phyloP scores from a whole-genome alignment of 805 yeast genomes.

The Wickerhamomyces bovis region DNA sequence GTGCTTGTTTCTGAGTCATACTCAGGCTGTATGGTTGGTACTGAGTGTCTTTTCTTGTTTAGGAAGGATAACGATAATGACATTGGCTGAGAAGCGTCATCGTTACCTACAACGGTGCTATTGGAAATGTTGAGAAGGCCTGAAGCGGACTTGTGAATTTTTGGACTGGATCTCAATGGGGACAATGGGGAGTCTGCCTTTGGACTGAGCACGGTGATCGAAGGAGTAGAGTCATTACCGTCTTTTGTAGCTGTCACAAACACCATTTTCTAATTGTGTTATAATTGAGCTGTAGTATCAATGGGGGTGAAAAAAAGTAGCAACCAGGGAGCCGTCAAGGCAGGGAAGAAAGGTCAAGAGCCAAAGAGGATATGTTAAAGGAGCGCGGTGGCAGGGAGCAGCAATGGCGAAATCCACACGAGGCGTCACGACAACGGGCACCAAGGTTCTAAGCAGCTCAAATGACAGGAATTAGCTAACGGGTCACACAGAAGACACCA shows the following conservation, averaged over 20 bases:
- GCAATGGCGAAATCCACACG: too few relatives aligned
- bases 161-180: not conserved
- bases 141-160: not conserved
- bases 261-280: not conserved
- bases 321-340: not conserved
- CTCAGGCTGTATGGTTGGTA: conserved; percentile 4
- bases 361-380: too few relatives aligned
- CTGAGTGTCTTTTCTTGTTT: conserved; percentile 17
- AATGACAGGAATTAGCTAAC: too few relatives aligned
- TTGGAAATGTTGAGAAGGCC: not conserved
- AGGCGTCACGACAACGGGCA: too few relatives aligned
- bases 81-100: not conserved
- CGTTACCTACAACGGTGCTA: not conserved
- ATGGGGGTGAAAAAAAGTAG: not conserved
- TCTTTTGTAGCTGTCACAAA: not conserved
- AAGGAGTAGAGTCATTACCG: not conserved
- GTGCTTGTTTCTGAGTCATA: not conserved
- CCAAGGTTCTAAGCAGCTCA: too few relatives aligned
- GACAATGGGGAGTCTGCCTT: not conserved
- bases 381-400: too few relatives aligned
- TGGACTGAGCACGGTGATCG: not conserved
- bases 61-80: conserved; percentile 19
- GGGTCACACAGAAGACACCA: too few relatives aligned
- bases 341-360: not conserved
- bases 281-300: too few relatives aligned